Evolutionary conservation across 208 protist species (phyloP).

Genomic region (Crithidia brevicula): DNA sequence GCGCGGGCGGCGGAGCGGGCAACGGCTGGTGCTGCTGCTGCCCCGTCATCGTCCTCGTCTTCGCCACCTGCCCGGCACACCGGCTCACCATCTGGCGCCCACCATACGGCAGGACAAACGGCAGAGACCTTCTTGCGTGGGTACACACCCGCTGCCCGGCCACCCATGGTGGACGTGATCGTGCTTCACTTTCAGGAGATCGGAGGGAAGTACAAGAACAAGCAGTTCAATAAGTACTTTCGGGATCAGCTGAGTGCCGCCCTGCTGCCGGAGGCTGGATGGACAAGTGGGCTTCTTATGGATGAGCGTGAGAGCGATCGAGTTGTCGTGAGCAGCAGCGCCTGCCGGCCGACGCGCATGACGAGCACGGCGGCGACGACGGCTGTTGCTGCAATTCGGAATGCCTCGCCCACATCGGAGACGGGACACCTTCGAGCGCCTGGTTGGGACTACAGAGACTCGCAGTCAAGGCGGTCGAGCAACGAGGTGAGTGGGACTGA

Average conservation of each 20-base stretch:
- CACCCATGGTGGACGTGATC: conserved; percentile 73
- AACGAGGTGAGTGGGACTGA: conserved; percentile 12
- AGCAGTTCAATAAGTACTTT: conserved; percentile 63
- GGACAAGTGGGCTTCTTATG: conserved; percentile 80
- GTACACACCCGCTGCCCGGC: conserved; percentile 31
- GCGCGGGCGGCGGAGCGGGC: conserved; percentile 21
- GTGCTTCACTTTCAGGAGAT: conserved; percentile 90
- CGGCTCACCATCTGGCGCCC: background rate
- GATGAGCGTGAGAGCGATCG: conserved; percentile 35
- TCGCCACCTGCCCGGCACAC: background rate
- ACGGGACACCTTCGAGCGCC: conserved; percentile 2
- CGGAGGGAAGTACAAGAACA: conserved; percentile 67
- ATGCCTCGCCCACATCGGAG: conserved; percentile 1
- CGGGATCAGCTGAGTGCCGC: conserved; percentile 32
- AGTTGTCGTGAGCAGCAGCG: conserved; percentile 20
- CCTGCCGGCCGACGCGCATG: background rate
- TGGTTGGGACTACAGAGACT: conserved; percentile 5
- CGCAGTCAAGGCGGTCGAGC: conserved; percentile 6
- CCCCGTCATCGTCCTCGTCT: conserved; percentile 1
- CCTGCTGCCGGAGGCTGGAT: conserved; percentile 75
- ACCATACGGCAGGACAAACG: background rate
- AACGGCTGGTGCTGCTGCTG: background rate
- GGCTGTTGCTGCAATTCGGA: background rate
- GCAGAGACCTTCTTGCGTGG: conserved; percentile 16
- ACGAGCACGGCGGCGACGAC: background rate